These are phyloP conservation scores for Penicillium sp. DNA, from an alignment of 2,329 filamentous ascomycete species.

Conservation along the genomic window DNA sequence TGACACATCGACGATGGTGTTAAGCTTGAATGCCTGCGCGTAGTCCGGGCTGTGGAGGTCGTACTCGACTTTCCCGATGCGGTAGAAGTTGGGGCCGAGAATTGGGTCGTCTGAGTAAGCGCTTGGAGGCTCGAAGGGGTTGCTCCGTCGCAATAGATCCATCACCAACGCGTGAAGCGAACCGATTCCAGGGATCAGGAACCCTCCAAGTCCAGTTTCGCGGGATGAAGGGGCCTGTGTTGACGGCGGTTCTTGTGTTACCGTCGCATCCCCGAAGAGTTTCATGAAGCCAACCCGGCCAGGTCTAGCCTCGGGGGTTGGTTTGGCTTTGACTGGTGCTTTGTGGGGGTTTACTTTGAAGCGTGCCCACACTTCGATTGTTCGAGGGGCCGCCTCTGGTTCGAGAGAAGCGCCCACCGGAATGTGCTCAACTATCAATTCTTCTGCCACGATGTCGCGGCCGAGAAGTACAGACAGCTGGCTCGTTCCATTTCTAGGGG, in stretches of 20 bases:
- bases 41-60: constrained; percentile 28
- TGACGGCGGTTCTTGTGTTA: not conserved
- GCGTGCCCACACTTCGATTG: constrained; percentile 62
- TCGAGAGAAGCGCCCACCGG: constrained; percentile 53
- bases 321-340: constrained; percentile 1
- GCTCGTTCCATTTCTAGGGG: constrained; percentile 37
- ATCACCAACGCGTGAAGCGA: constrained; percentile 28
- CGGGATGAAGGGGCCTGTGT: constrained; percentile 6
- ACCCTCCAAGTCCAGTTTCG: constrained; percentile 11
- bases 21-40: constrained; percentile 34
- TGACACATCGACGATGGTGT: constrained; percentile 32
- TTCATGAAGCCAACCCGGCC: not conserved
- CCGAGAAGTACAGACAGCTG: constrained; percentile 36
- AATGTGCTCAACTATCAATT: constrained; percentile 66
- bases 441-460: constrained; percentile 53
- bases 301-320: not conserved
- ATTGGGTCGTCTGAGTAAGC: constrained; percentile 31
- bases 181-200: constrained; percentile 7
- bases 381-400: constrained; percentile 52
- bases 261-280: constrained; percentile 1
- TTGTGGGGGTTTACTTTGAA: constrained; percentile 40
- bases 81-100: constrained; percentile 33
- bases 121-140: constrained; percentile 24
- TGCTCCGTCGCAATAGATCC: constrained; percentile 24
- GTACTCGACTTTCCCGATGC: constrained; percentile 35